A percentile compares a stretch with the other conserved stretches of the same genome.
Evolutionary conservation across 768 basidiomycete species (phyloP).

Genomic region (Imleria badia): DNA sequence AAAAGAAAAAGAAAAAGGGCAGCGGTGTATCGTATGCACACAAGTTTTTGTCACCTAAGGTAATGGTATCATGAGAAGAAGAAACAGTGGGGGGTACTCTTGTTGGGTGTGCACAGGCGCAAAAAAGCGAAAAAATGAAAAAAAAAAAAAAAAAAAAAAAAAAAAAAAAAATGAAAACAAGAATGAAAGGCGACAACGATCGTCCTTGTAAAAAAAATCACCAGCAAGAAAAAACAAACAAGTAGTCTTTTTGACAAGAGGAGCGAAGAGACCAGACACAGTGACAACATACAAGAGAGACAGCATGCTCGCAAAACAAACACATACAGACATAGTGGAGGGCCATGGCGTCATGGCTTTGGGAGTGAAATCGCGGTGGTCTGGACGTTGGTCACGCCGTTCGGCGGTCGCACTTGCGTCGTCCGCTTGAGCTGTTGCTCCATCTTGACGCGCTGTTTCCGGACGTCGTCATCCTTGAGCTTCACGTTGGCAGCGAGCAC

Average conservation of each 20-base stretch:
- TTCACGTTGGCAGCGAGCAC: constrained; percentile 62
- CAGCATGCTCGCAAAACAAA: constrained; percentile 12
- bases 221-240: background rate
- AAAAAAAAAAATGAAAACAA: background rate
- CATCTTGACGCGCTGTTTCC: constrained; percentile 73
- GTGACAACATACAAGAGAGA: constrained; percentile 8
- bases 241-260: background rate
- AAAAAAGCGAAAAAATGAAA: background rate
- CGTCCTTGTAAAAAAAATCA: background rate
- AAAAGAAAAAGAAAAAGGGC: constrained; percentile 1
- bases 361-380: constrained; percentile 30
- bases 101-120: constrained; percentile 8
- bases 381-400: constrained; percentile 28
- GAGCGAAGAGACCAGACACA: background rate
- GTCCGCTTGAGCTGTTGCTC: constrained; percentile 71
- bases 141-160: background rate
- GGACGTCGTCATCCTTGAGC: constrained; percentile 76
- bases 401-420: constrained; percentile 37
- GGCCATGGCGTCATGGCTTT: constrained; percentile 12
- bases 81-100: constrained; percentile 8
- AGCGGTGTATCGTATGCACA: constrained; percentile 18
- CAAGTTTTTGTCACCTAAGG: constrained; percentile 1
- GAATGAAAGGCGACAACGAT: background rate
- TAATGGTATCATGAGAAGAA: constrained; percentile 13
- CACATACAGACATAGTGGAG: background rate